Evolutionary conservation across 768 basidiomycete genomes (phyloP).

Genomic region (Boletales sp.): DNA sequence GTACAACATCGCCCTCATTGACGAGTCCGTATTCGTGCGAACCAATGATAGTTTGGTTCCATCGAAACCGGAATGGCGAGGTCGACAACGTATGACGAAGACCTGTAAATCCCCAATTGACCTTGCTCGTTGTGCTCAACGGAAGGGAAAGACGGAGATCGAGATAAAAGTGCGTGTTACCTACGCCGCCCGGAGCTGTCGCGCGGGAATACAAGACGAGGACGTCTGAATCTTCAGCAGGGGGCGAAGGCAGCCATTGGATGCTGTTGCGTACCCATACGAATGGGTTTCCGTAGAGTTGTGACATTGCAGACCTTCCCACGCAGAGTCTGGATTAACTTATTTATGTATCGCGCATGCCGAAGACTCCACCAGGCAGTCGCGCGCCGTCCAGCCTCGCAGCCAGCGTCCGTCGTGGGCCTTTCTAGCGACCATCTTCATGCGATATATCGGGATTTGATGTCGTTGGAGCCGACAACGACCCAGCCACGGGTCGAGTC

Average conservation of each 20-base stretch:
- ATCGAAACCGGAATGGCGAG: conserved; percentile 12
- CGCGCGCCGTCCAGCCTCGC: not conserved
- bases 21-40: conserved; percentile 9
- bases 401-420: not conserved
- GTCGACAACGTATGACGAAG: conserved; percentile 20
- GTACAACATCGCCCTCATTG: conserved; percentile 19
- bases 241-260: conserved; percentile 16
- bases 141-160: conserved; percentile 26
- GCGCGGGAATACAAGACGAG: conserved; percentile 27
- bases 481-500: conserved; percentile 24
- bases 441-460: conserved; percentile 40
- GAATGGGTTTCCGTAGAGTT: conserved; percentile 16
- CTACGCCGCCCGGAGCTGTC: conserved; percentile 13
- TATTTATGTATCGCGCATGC: not conserved
- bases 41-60: conserved; percentile 21
- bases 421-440: conserved; percentile 21
- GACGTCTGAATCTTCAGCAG: conserved; percentile 25
- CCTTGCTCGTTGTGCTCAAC: conserved; percentile 9
- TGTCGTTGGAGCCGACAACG: conserved; percentile 24
- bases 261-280: conserved; percentile 21
- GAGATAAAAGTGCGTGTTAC: conserved; percentile 19
- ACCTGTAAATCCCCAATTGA: conserved; percentile 24
- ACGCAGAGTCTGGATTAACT: too few relatives aligned
- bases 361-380: conserved; percentile 22
- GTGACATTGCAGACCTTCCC: not conserved